A percentile compares a stretch with the other conserved stretches of the same genome.
phyloP scores from a whole-genome alignment of 257 asterid species.

The Rubia yunnanensis region DNA sequence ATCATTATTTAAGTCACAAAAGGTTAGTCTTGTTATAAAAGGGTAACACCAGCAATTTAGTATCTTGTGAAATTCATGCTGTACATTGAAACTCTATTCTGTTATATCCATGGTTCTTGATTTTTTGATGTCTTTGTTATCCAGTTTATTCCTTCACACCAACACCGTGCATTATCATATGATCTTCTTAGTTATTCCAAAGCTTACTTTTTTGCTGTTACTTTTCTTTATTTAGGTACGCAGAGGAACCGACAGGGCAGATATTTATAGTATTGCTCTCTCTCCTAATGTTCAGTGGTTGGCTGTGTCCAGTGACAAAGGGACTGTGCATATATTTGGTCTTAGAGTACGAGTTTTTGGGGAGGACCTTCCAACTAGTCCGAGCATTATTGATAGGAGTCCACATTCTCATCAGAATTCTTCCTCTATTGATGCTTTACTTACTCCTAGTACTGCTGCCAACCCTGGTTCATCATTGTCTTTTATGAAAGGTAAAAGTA shows the following conservation, averaged over 20 bases:
- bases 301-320: constrained; percentile 91
- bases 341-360: constrained; percentile 77
- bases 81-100: background rate
- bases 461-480: constrained; percentile 84
- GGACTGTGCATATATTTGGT: constrained; percentile 84
- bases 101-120: no score
- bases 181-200: background rate
- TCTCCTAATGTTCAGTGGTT: constrained; percentile 92
- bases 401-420: constrained; percentile 41
- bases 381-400: constrained; percentile 34
- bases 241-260: constrained; percentile 86
- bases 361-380: constrained; percentile 46
- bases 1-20: background rate
- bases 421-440: constrained; percentile 61
- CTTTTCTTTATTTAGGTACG: constrained; percentile 62
- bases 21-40: background rate
- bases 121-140: background rate
- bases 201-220: constrained; percentile 12
- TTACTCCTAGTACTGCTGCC: constrained; percentile 58
- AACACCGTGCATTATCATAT: background rate
- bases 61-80: background rate
- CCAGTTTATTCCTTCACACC: background rate
- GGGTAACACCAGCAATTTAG: background rate
- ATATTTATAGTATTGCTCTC: constrained; percentile 65
- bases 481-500: constrained; percentile 72